These are phyloP conservation scores for Penstemon newberryi DNA, from an alignment of 257 asterid genomes.

Conservation along the genomic window DNA sequence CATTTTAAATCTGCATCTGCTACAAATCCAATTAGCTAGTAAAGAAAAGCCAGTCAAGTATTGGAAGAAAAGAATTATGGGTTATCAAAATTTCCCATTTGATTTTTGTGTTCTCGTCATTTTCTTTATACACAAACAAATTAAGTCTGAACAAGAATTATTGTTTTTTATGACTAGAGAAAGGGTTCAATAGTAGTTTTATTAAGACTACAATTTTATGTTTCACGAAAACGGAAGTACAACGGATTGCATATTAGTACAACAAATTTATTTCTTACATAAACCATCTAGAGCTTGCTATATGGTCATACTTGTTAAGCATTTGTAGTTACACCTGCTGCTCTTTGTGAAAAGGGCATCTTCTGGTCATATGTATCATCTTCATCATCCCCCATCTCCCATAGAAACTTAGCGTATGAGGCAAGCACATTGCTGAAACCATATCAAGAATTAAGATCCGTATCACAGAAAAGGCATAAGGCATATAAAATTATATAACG, in stretches of 20 bases:
- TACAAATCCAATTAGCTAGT: slow-evolving; percentile 13
- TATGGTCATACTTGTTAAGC: slow-evolving; percentile 1
- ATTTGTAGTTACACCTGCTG: slow-evolving; percentile 18
- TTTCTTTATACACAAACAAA: too few relatives aligned
- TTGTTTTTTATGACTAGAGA: too few relatives aligned
- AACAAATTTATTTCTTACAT: too few relatives aligned
- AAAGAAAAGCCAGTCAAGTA: background rate
- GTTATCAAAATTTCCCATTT: too few relatives aligned
- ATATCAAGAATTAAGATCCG: background rate
- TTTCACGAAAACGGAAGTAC: too few relatives aligned
- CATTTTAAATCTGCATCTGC: slow-evolving; percentile 21
- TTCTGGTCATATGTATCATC: background rate
- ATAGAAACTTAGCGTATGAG: slow-evolving; percentile 79
- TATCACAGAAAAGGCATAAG: background rate
- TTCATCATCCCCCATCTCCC: slow-evolving; percentile 68
- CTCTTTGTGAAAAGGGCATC: slow-evolving; percentile 18
- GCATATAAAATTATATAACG: background rate
- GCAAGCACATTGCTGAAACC: slow-evolving; percentile 70
- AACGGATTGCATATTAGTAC: too few relatives aligned
- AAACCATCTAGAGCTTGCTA: too few relatives aligned
- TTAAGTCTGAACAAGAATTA: too few relatives aligned
- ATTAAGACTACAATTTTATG: too few relatives aligned
- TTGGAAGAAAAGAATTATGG: too few relatives aligned
- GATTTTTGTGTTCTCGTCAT: too few relatives aligned
- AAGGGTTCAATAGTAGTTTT: too few relatives aligned